Evolutionary conservation across 208 protist genomes (phyloP).

Genomic region (Borovskyia barvae): DNA sequence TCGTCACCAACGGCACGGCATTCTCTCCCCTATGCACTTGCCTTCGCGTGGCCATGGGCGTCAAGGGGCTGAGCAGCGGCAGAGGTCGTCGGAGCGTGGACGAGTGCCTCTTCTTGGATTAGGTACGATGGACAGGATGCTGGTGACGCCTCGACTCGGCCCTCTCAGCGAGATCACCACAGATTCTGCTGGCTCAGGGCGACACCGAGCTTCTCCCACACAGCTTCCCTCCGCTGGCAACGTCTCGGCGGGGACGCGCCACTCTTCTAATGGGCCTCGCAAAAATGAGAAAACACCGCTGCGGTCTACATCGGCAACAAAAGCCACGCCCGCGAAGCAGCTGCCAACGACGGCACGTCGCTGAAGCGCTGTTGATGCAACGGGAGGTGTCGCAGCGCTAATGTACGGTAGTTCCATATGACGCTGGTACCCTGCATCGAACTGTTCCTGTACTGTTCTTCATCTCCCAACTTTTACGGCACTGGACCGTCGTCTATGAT

Average conservation of each 20-base stretch:
- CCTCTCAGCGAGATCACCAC: constrained; percentile 7
- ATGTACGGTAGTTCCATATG: too few species aligned
- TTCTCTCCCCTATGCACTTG: constrained; percentile 8
- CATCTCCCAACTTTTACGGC: too few species aligned
- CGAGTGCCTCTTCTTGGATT: background rate
- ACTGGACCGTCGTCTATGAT: too few species aligned
- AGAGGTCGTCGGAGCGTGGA: background rate
- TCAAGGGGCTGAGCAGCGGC: background rate
- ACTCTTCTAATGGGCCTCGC: background rate
- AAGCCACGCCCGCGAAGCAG: background rate
- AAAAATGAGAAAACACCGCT: background rate
- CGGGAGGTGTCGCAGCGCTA: too few species aligned
- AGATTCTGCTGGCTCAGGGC: background rate
- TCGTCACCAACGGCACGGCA: background rate
- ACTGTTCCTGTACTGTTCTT: too few species aligned
- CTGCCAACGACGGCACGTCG: constrained; percentile 11
- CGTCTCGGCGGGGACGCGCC: background rate
- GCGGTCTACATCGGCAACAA: background rate
- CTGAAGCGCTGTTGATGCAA: too few species aligned
- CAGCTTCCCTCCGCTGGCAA: too few species aligned
- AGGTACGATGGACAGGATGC: background rate
- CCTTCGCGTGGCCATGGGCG: background rate
- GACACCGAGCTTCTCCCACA: background rate
- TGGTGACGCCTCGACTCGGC: background rate
- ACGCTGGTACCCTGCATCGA: too few species aligned